These are phyloP conservation scores for Ophiosphaerella narmari DNA, from an alignment of 2,329 filamentous ascomycete genomes.

Conservation along the genomic window DNA sequence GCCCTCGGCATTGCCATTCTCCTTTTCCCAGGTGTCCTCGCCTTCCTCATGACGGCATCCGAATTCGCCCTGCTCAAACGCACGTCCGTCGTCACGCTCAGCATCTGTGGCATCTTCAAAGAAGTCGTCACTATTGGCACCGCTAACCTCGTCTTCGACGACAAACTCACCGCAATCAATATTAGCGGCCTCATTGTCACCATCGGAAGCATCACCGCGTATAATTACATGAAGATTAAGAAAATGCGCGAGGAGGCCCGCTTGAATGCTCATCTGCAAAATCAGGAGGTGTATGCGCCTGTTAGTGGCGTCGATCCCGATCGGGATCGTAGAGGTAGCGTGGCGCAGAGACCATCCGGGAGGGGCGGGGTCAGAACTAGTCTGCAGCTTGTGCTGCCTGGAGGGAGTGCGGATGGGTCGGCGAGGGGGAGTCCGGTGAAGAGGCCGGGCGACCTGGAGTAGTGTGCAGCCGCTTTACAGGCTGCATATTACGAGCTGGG, in stretches of 20 bases:
- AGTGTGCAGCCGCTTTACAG: slow-evolving; percentile 4
- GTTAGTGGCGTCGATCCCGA: slow-evolving; percentile 40
- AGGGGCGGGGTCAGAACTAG: slow-evolving; percentile 43
- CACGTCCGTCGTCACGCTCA: slow-evolving; percentile 92
- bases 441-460: slow-evolving; percentile 53
- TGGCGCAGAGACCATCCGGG: slow-evolving; percentile 16
- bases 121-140: slow-evolving; percentile 95
- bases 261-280: slow-evolving; percentile 51
- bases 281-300: slow-evolving; percentile 46
- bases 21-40: slow-evolving; percentile 86
- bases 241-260: slow-evolving; percentile 82
- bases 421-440: slow-evolving; percentile 49
- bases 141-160: slow-evolving; percentile 85
- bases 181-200: slow-evolving; percentile 86
- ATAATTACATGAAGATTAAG: slow-evolving; percentile 92
- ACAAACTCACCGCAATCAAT: slow-evolving; percentile 85
- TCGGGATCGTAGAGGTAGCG: slow-evolving; percentile 19
- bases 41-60: slow-evolving; percentile 94
- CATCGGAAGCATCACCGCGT: slow-evolving; percentile 80
- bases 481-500: background rate
- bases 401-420: slow-evolving; percentile 30
- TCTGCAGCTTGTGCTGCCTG: slow-evolving; percentile 40
- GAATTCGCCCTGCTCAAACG: slow-evolving; percentile 95
- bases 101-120: slow-evolving; percentile 98
- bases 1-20: slow-evolving; percentile 72